Base-by-base conservation (phyloP, 2,329 filamentous ascomycete genomes). In the Claviceps paspali region DNA sequence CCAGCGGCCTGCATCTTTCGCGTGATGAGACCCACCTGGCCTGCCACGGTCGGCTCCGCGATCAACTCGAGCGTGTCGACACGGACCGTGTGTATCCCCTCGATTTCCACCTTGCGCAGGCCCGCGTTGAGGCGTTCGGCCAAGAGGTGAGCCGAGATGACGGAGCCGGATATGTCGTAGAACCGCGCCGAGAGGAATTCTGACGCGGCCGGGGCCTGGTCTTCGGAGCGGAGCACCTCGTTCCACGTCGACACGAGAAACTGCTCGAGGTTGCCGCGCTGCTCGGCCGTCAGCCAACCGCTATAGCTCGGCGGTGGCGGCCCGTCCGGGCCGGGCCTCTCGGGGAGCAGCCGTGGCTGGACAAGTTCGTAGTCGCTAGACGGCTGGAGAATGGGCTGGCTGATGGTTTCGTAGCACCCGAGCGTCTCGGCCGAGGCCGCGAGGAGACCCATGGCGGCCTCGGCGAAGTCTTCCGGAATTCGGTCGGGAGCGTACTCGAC, bases 101-200 rank as follows among this genome's bases (percentile, higher is more conserved):
- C 51, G 8, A 64, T 45, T 10, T 50, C 45, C 9, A 61, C 46
- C 19, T 50, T 51, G 1, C 59, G 52, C 7, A 71, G 52, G 12
- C 59, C 56, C 3, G 53, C 52, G 37, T 63, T 68, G 33, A 70
- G 57, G 35, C 58, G 58, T 4, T 57, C 50, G 3, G 67, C 61
- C 22, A 72, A 56, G 43, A 64, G 55, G 6, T 63, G 53, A 0
- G 68, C 68, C 0, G 68, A 60, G 29, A 72, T 54, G 17, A 70
- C 53, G 2, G 64, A 65, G 6, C 62, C 63, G 52, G 64, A 67
- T 10, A 70, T 57, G 33, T 68, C 61, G 46, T 65, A 71, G 48
- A 72, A 72, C 0, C 64, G 60, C 0, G 65, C 60, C 2, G 59
- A 58, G 24, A 62, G 60, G 4, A 67, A 52, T 30, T 64, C 54